phyloP scores from a whole-genome alignment of 495 filamentous ascomycete species.

The Podospora bellae-mahoneyi region DNA sequence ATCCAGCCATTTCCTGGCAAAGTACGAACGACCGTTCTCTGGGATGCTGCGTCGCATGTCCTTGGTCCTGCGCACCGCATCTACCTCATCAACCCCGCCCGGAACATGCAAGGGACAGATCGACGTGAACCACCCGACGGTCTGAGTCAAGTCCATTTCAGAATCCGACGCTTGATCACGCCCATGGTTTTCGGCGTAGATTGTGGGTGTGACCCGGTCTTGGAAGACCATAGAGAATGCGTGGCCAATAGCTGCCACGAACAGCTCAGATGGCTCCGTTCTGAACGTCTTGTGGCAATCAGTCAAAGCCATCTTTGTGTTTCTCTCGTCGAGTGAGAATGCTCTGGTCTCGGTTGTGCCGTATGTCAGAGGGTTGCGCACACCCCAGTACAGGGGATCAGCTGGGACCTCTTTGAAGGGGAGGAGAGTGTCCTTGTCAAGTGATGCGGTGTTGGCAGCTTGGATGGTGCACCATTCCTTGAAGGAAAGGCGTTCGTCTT shows the following conservation, averaged over 20 bases:
- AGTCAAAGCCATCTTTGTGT: conserved; percentile 24
- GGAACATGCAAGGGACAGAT: conserved; percentile 46
- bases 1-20: conserved; percentile 39
- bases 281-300: conserved; percentile 29
- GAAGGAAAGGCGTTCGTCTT: conserved; percentile 44
- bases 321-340: conserved; percentile 27
- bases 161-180: conserved; percentile 49
- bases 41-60: conserved; percentile 27
- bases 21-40: conserved; percentile 26
- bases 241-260: conserved; percentile 31
- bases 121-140: conserved; percentile 62
- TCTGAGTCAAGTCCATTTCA: conserved; percentile 53
- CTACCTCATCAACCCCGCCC: conserved; percentile 13
- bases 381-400: conserved; percentile 30
- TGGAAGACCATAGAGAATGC: conserved; percentile 34
- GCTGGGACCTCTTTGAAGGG: conserved; percentile 21
- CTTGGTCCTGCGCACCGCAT: conserved; percentile 24
- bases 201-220: conserved; percentile 45
- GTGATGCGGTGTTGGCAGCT: conserved; percentile 18
- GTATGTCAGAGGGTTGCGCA: conserved; percentile 26
- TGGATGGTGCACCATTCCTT: conserved; percentile 50
- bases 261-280: conserved; percentile 33
- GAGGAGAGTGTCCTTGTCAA: conserved; percentile 11
- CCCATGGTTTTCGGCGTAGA: conserved; percentile 53
- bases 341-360: conserved; percentile 15